Evolutionary conservation across 805 yeast species (phyloP), one percentile per base, ranked within the genome.

Genomic region (Saccharomycopsis schoenii): DNA sequence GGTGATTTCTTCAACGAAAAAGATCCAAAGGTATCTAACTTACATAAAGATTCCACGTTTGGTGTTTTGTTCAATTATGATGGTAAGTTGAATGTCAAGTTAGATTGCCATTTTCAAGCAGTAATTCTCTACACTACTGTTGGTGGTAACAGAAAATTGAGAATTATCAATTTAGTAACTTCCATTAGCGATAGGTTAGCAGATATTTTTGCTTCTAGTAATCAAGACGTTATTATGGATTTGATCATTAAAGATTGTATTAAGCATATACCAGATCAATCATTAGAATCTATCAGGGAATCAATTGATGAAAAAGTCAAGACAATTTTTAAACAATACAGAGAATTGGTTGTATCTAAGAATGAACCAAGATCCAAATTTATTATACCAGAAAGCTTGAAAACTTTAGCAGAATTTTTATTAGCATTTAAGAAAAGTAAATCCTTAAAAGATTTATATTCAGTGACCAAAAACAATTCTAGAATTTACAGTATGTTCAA

Each of bases 81-180:
- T 68, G 90, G 90, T 2, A 83, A 83, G 63, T 75, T 90, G 40
- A 82, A 84, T 61, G 77, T 87, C 1, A 83, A 83, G 63, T 77
- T 80, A 43, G 97, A 91, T 71, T 88, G 89, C 24, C 94, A 90
- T 71, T 89, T 93, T 76, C 99, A 94, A 73, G 87, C 89, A 1
- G 97, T 98, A 0, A 66, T 94, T 34, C 75, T 94, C 60, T 93
- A 91, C 70, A 92, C 97, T 0, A 88, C 90, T 56, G 69, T 78
- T 1, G 78, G 78, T 56, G 99, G 99, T 24, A 73, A 78, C 9
- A 77, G 97, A 66, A 86, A 89, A 67, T 93, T 94, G 15, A 80
- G 99, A 64, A 91, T 91, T n/a, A 80, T 88, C 57, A 94, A 94
- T 69, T 76, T 84, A 61, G 86, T 87, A n/a, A 82, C 89, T 56